Percentiles rank a stretch among this genome's conserved stretches.
phyloP scores from a whole-genome alignment of 345 rosid species.

The Gossypium ekmanianum region DNA sequence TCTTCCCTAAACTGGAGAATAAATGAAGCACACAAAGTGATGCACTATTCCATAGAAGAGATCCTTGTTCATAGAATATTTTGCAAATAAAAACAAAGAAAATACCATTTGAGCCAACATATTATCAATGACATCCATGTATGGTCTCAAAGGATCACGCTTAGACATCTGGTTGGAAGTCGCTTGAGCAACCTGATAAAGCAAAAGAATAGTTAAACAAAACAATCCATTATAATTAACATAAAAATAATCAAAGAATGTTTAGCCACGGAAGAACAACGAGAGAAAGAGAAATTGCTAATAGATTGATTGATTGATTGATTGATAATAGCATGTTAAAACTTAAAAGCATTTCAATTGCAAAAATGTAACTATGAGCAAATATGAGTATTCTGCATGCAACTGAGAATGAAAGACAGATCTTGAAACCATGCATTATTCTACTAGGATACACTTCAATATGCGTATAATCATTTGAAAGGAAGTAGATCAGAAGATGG shows the following conservation, averaged over 20 bases:
- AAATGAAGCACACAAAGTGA: slow-evolving; percentile 15
- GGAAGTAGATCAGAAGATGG: neutral
- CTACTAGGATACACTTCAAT: neutral
- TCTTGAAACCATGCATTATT: neutral
- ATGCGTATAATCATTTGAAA: neutral
- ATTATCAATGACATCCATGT: slow-evolving; percentile 89
- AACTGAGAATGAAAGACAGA: neutral
- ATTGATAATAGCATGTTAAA: neutral
- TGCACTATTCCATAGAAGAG: slow-evolving; percentile 11
- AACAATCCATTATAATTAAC: neutral
- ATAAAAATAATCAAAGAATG: neutral
- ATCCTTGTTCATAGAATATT: neutral
- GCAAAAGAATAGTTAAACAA: slow-evolving; percentile 23
- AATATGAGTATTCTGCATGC: neutral
- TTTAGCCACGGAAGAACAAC: neutral
- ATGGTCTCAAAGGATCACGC: slow-evolving; percentile 95
- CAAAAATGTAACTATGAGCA: neutral
- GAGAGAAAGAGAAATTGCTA: neutral
- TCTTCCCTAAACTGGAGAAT: slow-evolving; percentile 75
- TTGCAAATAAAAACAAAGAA: neutral
- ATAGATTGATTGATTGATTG: neutral
- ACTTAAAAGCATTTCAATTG: neutral
- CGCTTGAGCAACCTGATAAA: slow-evolving; percentile 90
- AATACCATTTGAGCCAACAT: slow-evolving; percentile 86
- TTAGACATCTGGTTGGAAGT: slow-evolving; percentile 99